Conservation (phyloP, 345 rosid genomes). For the Acer negundo region DNA sequence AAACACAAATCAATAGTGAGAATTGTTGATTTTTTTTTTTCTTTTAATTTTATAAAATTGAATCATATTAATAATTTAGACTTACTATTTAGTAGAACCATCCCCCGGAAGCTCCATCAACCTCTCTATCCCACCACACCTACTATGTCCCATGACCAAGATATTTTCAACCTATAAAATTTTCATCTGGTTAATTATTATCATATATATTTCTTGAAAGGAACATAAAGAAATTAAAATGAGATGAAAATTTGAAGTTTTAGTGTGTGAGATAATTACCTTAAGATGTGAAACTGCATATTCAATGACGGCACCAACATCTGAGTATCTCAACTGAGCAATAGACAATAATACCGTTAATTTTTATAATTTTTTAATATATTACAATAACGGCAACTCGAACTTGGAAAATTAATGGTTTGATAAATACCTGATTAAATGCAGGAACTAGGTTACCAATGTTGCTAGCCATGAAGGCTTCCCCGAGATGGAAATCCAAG, state of each 20-base stretch:
- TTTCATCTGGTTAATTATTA: not conserved
- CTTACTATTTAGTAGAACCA: slow-evolving; percentile 23
- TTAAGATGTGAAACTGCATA: slow-evolving; percentile 7
- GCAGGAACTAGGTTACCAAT: slow-evolving; percentile 57
- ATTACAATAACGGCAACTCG: no score
- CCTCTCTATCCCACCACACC: slow-evolving; percentile 29
- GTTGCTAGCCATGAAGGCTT: slow-evolving; percentile 54
- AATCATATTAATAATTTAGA: not conserved
- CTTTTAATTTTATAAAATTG: no score
- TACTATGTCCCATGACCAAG: slow-evolving; percentile 28
- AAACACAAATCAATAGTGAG: not conserved
- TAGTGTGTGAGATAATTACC: not conserved
- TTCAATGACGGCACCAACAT: slow-evolving; percentile 31
- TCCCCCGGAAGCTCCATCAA: slow-evolving; percentile 22
- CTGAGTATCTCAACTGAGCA: slow-evolving; percentile 24
- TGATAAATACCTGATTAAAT: slow-evolving; percentile 41
- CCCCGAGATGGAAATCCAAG: slow-evolving; percentile 52
- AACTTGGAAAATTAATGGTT: no score
- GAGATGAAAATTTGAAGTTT: no score
- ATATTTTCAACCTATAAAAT: slow-evolving; percentile 24
- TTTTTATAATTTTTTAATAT: no score
- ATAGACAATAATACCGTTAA: not conserved
- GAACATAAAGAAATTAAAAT: not conserved
- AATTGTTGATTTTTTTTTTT: not conserved
- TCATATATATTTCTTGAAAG: no score